Base-by-base conservation (phyloP, 2,329 filamentous ascomycete genomes). In the Diplodia corticola region DNA sequence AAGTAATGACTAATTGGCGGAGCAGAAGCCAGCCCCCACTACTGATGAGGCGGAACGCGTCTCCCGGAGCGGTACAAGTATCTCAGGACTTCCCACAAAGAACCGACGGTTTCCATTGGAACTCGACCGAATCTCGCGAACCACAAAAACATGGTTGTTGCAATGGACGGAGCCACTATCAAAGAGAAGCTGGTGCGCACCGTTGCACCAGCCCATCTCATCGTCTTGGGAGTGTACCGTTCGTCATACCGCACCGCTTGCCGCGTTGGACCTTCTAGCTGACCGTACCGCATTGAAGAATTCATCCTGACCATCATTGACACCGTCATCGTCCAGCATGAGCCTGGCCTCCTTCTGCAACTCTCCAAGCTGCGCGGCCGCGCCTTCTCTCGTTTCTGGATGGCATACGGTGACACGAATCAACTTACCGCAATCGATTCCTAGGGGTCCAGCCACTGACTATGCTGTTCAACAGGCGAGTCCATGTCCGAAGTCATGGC, bases 361-460 rank as follows among this genome's bases (percentile, higher is more conserved):
- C 59, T 77, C 44, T 72, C 71, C 15, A 67, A 69, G 7, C 68
- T 78, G 6, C 75, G 74, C 37, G 71, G 71, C 65, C 73, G 72
- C 65, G 71, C 72, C 55, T 78, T 78, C 59, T 74, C 74, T 9
- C 71, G 76, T 37, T 70, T 78, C 26, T 78, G 76, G 77, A 74
- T 68, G 7, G 61, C 72, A 35, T 75, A 77, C 50, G 76, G 69
- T 69, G 17, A 59, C 71, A 20, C 59, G 63, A 46, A n/a, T n/a
- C n/a, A n/a, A 35, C 65, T 24, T 20, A 68, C 20, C 64, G 50
- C 40, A 20, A 26, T 65, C 44, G 5, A 20, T 63, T n/a, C 54
- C 53, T 2, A 46, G 55, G 55, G 83, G 67, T 83, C 81, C 12
- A 79, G 78, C n/a, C 84, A 69, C 65, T 67, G 71, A 55, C 64